These are phyloP conservation scores for Neurospora hispaniola DNA, from an alignment of 495 filamentous ascomycete genomes.

Conservation along the genomic window DNA sequence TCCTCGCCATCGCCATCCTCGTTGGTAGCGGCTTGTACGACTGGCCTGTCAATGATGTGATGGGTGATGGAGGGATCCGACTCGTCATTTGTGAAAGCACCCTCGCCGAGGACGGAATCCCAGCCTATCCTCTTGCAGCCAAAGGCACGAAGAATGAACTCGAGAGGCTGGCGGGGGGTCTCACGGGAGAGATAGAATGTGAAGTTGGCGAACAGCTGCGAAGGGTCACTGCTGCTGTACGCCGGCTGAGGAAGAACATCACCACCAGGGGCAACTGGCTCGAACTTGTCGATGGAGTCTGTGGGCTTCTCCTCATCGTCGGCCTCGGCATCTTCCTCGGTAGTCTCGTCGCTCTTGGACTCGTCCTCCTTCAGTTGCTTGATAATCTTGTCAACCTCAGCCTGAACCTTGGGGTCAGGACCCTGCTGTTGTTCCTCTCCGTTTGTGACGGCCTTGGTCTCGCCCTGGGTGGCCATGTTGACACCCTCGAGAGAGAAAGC, in stretches of 20 bases:
- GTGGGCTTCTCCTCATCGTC: conserved; percentile 40
- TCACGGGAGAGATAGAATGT: conserved; percentile 92
- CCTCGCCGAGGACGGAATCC: conserved; percentile 81
- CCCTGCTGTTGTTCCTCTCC: conserved; percentile 30
- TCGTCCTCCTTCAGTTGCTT: conserved; percentile 38
- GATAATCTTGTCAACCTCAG: conserved; percentile 44
- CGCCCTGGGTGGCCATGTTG: conserved; percentile 41
- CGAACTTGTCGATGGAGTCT: conserved; percentile 80
- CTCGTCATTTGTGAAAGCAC: conserved; percentile 84
- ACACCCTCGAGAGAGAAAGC: conserved; percentile 76
- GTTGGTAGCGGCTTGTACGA: conserved; percentile 51
- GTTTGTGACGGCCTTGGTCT: conserved; percentile 44
- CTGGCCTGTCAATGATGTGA: conserved; percentile 83
- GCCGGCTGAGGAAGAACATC: conserved; percentile 79
- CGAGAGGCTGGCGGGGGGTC: conserved; percentile 78
- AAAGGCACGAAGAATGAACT: conserved; percentile 89
- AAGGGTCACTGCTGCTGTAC: conserved; percentile 42
- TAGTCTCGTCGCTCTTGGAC: conserved; percentile 31
- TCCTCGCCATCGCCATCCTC: conserved; percentile 46
- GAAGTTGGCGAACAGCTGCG: conserved; percentile 70
- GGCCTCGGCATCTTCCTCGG: conserved; percentile 32
- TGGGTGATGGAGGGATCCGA: conserved; percentile 82
- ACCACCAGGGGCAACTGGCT: conserved; percentile 63
- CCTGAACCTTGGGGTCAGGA: conserved; percentile 42
- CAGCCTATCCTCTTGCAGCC: conserved; percentile 95